Evolutionary conservation across 2,329 filamentous ascomycete species (phyloP).

Genomic region (Cercospora sojina): DNA sequence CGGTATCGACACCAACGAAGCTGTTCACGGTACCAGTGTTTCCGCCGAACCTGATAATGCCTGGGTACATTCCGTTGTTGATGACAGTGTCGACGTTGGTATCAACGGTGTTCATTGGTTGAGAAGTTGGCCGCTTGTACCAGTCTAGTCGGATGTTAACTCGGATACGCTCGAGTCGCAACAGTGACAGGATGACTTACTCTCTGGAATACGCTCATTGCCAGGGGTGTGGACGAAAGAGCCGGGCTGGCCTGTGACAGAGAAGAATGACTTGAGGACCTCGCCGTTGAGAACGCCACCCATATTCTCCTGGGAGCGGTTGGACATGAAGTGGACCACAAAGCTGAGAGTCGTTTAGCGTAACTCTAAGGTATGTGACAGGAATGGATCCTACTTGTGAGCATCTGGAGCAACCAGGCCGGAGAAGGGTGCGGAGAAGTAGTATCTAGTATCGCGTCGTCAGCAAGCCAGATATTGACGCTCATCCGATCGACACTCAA

Average conservation of each 20-base stretch:
- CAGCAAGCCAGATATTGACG: neutral
- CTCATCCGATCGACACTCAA: neutral
- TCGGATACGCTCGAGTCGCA: neutral
- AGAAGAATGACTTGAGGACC: constrained; percentile 30
- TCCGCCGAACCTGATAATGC: constrained; percentile 36
- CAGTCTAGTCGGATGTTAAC: constrained; percentile 36
- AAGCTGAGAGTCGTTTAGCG: constrained; percentile 9
- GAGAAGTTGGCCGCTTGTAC: constrained; percentile 32
- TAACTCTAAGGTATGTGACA: no score
- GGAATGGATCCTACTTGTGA: neutral
- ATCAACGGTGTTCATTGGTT: constrained; percentile 28
- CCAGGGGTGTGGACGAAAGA: constrained; percentile 24
- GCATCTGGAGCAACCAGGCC: constrained; percentile 17
- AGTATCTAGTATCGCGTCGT: constrained; percentile 19
- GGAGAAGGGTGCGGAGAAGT: constrained; percentile 31
- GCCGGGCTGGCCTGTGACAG: constrained; percentile 27
- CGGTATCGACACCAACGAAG: constrained; percentile 38
- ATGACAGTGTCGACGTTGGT: constrained; percentile 20
- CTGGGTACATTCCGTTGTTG: constrained; percentile 27
- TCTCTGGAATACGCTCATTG: constrained; percentile 41
- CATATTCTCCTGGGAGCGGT: constrained; percentile 25
- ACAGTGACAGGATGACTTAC: neutral
- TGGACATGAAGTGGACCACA: constrained; percentile 28
- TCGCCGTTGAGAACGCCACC: constrained; percentile 27
- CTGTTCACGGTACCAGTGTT: constrained; percentile 39